Conservation (phyloP, 352 stramenopile species). For the Phytophthora colocasiae region DNA sequence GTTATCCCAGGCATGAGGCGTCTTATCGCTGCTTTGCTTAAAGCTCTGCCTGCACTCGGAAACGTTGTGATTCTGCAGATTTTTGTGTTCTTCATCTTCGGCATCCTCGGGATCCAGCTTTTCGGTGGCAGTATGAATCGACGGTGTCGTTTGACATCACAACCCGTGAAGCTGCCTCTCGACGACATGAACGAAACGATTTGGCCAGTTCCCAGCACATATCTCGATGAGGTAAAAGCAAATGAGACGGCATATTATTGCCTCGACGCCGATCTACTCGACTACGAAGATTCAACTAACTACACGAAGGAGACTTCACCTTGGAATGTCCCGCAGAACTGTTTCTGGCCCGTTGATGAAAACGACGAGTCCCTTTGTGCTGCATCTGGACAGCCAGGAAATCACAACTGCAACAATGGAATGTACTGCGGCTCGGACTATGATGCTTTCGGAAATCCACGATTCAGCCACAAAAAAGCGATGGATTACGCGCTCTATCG, state of each 20-base stretch:
- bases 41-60: conserved; percentile 85
- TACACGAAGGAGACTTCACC: conserved; percentile 78
- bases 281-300: conserved; percentile 52
- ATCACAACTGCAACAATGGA: conserved; percentile 50
- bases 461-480: conserved; percentile 57
- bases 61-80: conserved; percentile 91
- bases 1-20: conserved; percentile 83
- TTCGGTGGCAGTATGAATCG: conserved; percentile 85
- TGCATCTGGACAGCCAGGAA: conserved; percentile 44
- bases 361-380: conserved; percentile 81
- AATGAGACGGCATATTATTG: conserved; percentile 52
- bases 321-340: conserved; percentile 75
- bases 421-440: conserved; percentile 75
- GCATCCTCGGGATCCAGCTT: conserved; percentile 91
- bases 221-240: conserved; percentile 49
- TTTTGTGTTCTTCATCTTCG: conserved; percentile 94
- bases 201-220: conserved; percentile 64
- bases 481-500: conserved; percentile 69
- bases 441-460: conserved; percentile 70
- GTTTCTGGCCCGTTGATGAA: conserved; percentile 93
- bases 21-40: conserved; percentile 85
- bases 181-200: conserved; percentile 37
- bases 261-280: conserved; percentile 42
- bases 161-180: conserved; percentile 65
- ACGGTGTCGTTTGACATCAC: conserved; percentile 82